Evolutionary conservation across 495 filamentous ascomycete species (phyloP).

Genomic region (Beverwykella pulmonaria): DNA sequence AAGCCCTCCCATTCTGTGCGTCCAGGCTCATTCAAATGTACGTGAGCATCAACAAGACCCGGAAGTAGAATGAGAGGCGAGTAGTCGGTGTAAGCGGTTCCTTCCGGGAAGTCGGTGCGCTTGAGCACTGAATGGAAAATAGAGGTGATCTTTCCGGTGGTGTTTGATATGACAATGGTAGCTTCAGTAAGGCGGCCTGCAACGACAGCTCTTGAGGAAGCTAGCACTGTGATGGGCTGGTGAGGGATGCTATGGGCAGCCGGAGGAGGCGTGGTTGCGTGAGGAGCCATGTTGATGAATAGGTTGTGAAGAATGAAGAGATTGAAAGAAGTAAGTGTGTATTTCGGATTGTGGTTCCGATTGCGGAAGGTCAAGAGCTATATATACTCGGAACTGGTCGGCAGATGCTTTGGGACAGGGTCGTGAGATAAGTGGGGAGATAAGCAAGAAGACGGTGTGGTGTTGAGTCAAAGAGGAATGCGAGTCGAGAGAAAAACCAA

Average conservation of each 20-base stretch:
- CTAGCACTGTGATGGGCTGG: constrained; percentile 67
- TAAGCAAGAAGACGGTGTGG: constrained; percentile 34
- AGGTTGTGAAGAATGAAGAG: background rate
- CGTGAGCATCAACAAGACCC: constrained; percentile 93
- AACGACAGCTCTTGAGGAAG: constrained; percentile 77
- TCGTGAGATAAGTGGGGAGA: constrained; percentile 9
- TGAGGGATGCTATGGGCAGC: constrained; percentile 31
- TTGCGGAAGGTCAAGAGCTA: constrained; percentile 20
- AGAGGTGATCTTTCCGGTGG: constrained; percentile 81
- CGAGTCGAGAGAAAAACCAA: constrained; percentile 1
- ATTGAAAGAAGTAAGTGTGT: constrained; percentile 7
- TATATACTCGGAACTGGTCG: constrained; percentile 5
- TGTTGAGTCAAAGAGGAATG: background rate
- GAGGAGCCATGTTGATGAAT: constrained; percentile 33
- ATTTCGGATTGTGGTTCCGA: constrained; percentile 5
- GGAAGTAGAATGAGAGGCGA: constrained; percentile 86
- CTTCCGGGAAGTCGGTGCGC: constrained; percentile 67
- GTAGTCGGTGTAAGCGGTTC: constrained; percentile 77
- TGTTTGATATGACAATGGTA: constrained; percentile 77
- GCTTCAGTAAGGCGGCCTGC: constrained; percentile 68
- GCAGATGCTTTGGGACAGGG: background rate
- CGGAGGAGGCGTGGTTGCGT: constrained; percentile 40
- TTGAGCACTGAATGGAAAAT: constrained; percentile 75
- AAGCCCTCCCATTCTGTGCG: constrained; percentile 99
- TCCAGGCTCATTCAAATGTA: constrained; percentile 96